These are phyloP conservation scores for Russula foetens DNA, from an alignment of 768 basidiomycete species.

Conservation along the genomic window DNA sequence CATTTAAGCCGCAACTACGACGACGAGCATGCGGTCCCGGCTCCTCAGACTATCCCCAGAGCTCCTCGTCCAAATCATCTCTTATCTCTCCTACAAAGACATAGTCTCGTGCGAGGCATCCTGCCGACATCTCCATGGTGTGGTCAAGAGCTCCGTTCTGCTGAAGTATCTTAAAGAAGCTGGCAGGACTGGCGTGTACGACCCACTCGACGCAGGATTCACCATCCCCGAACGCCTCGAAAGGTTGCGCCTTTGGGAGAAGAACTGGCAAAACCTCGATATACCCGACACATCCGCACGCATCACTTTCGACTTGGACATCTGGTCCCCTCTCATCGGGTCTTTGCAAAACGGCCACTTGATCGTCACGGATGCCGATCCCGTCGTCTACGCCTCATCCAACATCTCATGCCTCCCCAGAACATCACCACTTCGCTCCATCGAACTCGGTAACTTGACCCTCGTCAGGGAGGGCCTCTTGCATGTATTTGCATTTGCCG, in stretches of 20 bases:
- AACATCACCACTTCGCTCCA: background rate
- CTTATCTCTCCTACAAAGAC: constrained; percentile 13
- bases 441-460: constrained; percentile 9
- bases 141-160: constrained; percentile 15
- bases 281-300: constrained; percentile 5
- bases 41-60: constrained; percentile 13
- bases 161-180: constrained; percentile 14
- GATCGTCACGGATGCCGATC: constrained; percentile 10
- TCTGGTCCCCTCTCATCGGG: constrained; percentile 16
- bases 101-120: constrained; percentile 14
- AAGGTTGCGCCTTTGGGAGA: constrained; percentile 10
- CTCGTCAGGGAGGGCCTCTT: constrained; percentile 8
- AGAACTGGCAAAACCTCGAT: constrained; percentile 14
- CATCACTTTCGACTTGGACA: constrained; percentile 13
- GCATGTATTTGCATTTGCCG: constrained; percentile 12
- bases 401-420: constrained; percentile 8
- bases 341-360: constrained; percentile 13
- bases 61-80: constrained; percentile 15
- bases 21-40: background rate
- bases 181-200: constrained; percentile 14
- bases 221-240: constrained; percentile 15
- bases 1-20: background rate
- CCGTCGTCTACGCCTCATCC: constrained; percentile 12
- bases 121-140: constrained; percentile 9
- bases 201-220: constrained; percentile 4